Percentiles rank a stretch among this genome's conserved stretches.
Conservation (phyloP, 805 yeast species). For the Wickerhamomyces hampshirensis region DNA sequence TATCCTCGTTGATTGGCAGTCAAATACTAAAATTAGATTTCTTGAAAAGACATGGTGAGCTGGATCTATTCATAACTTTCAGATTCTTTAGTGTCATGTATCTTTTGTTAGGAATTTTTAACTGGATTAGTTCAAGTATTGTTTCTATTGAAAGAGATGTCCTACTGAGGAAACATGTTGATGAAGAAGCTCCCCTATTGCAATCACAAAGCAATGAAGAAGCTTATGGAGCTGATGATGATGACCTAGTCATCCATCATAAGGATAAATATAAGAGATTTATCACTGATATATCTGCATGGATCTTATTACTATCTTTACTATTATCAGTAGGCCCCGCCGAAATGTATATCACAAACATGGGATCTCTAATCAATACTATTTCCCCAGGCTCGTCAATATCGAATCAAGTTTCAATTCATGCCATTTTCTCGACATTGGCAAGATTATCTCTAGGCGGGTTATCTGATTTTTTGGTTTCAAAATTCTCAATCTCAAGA, state of each 20-base stretch:
- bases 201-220: constrained; percentile 22
- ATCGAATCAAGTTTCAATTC: constrained; percentile 51
- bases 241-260: constrained; percentile 25
- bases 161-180: constrained; percentile 18
- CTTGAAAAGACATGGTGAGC: constrained; percentile 20
- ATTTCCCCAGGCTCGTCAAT: constrained; percentile 23
- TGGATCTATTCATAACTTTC: constrained; percentile 52
- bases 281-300: constrained; percentile 49
- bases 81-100: constrained; percentile 48
- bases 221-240: constrained; percentile 20
- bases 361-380: constrained; percentile 60
- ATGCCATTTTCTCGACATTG: constrained; percentile 63
- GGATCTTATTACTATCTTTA: constrained; percentile 58
- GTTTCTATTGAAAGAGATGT: constrained; percentile 44
- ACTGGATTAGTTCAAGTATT: constrained; percentile 60
- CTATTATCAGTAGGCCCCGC: constrained; percentile 74
- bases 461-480: constrained; percentile 54
- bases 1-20: constrained; percentile 72
- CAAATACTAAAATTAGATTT: constrained; percentile 44
- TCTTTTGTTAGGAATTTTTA: constrained; percentile 49
- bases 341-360: constrained; percentile 78
- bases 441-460: constrained; percentile 67
- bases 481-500: constrained; percentile 22
- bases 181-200: constrained; percentile 32
- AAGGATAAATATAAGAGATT: constrained; percentile 13